Evolutionary conservation across 139 green algal species (phyloP).

Genomic region (Chlorella sp.): DNA sequence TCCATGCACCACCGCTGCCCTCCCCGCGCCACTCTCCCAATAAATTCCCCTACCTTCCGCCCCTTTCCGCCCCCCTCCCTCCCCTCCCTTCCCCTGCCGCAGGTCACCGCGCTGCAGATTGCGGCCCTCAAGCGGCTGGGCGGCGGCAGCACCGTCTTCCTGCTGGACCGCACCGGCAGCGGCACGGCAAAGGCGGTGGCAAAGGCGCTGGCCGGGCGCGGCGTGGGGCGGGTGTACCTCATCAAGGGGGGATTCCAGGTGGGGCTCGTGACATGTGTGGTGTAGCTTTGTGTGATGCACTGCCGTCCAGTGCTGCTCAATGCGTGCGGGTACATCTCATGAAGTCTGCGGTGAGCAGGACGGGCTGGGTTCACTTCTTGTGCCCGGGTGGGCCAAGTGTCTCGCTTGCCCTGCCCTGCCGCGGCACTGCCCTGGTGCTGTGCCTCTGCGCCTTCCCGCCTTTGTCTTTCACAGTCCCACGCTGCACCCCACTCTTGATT

Average conservation of each 20-base stretch:
- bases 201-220: slow-evolving; percentile 68
- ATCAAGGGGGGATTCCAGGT: slow-evolving; percentile 70
- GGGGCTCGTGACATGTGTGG: background rate
- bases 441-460: no score
- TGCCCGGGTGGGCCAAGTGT: no score
- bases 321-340: background rate
- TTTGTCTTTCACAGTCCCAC: no score
- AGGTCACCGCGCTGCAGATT: slow-evolving; percentile 72
- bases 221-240: slow-evolving; percentile 74
- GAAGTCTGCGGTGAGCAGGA: no score
- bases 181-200: slow-evolving; percentile 70
- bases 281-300: background rate
- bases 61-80: background rate
- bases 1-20: background rate
- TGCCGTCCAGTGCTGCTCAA: background rate
- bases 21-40: background rate
- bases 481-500: no score
- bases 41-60: background rate
- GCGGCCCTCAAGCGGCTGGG: slow-evolving; percentile 74
- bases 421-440: no score
- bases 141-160: slow-evolving; percentile 71
- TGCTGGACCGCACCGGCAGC: slow-evolving; percentile 83
- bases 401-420: no score
- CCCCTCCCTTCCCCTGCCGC: background rate
- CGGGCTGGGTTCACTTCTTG: no score